Conservation (phyloP, 2,329 filamentous ascomycete genomes). For the Fusarium nanum region DNA sequence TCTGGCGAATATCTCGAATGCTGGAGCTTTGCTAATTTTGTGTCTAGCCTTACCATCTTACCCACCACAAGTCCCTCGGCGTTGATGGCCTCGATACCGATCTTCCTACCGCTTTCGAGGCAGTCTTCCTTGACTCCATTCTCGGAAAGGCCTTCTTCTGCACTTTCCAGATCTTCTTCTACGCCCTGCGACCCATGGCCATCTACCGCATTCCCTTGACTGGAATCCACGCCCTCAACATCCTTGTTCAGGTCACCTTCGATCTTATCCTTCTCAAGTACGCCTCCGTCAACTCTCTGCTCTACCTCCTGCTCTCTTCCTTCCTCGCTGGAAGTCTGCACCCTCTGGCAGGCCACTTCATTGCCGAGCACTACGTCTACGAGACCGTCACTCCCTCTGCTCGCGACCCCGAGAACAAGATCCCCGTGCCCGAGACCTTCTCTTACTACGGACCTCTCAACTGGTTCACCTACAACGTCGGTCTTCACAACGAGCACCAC, state of each 20-base stretch:
- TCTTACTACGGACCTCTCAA: constrained; percentile 97
- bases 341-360: constrained; percentile 96
- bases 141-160: constrained; percentile 98
- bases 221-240: constrained; percentile 83
- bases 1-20: background rate
- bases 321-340: constrained; percentile 95
- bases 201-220: constrained; percentile 92
- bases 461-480: constrained; percentile 94
- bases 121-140: constrained; percentile 92
- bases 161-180: constrained; percentile 99
- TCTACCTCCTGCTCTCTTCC: constrained; percentile 87
- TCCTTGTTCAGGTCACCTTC: constrained; percentile 80
- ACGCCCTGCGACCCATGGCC: constrained; percentile 94
- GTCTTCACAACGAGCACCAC: constrained; percentile 98
- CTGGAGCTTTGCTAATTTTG: constrained; percentile 37
- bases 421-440: constrained; percentile 90
- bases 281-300: constrained; percentile 72
- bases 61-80: constrained; percentile 97
- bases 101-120: constrained; percentile 91
- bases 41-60: constrained; percentile 88
- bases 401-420: constrained; percentile 66
- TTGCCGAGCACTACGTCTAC: constrained; percentile 95
- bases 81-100: constrained; percentile 97
- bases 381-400: constrained; percentile 68
- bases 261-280: constrained; percentile 75